Percentiles rank a stretch among this genome's conserved stretches.
Evolutionary conservation across 2,329 filamentous ascomycete species (phyloP).

Genomic region (Paracorniculantispora psalliotae): DNA sequence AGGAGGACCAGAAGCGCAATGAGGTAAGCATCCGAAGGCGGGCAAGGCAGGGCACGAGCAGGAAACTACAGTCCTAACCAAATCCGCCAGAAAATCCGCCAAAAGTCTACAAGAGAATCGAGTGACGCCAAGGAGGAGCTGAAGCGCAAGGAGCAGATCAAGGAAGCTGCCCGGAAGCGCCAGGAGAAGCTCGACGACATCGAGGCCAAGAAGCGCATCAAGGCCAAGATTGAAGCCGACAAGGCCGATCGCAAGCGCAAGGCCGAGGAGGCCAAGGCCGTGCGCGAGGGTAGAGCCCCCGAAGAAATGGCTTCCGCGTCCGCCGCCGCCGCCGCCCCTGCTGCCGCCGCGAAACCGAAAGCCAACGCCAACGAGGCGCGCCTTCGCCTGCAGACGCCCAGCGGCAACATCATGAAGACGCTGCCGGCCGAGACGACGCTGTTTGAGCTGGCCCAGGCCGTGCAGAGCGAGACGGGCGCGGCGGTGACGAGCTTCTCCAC

Average conservation of each 20-base stretch:
- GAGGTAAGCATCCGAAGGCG: conserved; percentile 53
- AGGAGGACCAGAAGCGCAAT: conserved; percentile 77
- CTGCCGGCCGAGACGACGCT: conserved; percentile 85
- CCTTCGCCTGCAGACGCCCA: conserved; percentile 69
- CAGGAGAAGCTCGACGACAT: conserved; percentile 82
- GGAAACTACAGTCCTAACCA: no score
- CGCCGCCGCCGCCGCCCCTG: conserved; percentile 38
- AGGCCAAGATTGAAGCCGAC: conserved; percentile 91
- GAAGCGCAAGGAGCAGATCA: conserved; percentile 81
- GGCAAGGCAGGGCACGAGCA: neutral
- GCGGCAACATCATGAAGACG: conserved; percentile 77
- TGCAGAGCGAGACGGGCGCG: conserved; percentile 66
- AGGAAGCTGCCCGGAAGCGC: conserved; percentile 81
- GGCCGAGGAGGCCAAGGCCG: conserved; percentile 79
- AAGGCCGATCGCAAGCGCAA: conserved; percentile 84
- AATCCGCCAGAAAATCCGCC: conserved; percentile 73
- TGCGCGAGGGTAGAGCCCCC: conserved; percentile 66
- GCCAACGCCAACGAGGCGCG: conserved; percentile 75
- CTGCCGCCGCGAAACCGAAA: conserved; percentile 54
- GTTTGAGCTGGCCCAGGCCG: conserved; percentile 79
- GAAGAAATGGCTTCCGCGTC: conserved; percentile 36
- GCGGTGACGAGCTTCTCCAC: conserved; percentile 73
- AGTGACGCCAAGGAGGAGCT: conserved; percentile 90
- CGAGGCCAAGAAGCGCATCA: conserved; percentile 82
- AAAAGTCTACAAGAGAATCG: conserved; percentile 83